phyloP scores from a whole-genome alignment of 169 alveolate genomes.

The Plasmodium vinckei region DNA sequence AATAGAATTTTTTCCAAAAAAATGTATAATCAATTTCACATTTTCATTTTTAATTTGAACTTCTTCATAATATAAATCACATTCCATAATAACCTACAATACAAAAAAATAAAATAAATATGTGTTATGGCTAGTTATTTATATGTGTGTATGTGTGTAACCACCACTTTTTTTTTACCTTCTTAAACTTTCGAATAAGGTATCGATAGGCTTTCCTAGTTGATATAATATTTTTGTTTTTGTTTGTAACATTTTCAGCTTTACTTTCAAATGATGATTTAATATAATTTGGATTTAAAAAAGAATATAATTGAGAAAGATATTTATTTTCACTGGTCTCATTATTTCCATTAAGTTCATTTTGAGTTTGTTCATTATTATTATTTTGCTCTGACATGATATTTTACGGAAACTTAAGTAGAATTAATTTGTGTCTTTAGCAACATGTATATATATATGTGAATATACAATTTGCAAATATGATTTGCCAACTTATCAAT shows the following conservation, averaged over 20 bases:
- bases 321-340: conserved; percentile 66
- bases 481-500: too few species aligned
- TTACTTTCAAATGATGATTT: conserved; percentile 38
- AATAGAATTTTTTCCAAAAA: conserved; percentile 62
- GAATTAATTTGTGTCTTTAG: too few species aligned
- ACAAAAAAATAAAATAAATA: not conserved
- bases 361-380: conserved; percentile 35
- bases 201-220: conserved; percentile 42
- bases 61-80: conserved; percentile 65
- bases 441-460: too few species aligned
- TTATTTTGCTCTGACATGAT: conserved; percentile 65
- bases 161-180: conserved; percentile 1
- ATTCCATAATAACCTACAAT: conserved; percentile 53
- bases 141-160: not conserved
- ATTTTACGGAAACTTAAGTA: not conserved
- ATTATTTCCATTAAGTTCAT: conserved; percentile 58
- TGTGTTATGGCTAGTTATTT: not conserved
- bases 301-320: conserved; percentile 66
- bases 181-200: conserved; percentile 48
- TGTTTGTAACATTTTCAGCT: conserved; percentile 33
- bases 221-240: conserved; percentile 40
- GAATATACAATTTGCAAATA: too few species aligned
- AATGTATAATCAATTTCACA: conserved; percentile 44
- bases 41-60: conserved; percentile 66
- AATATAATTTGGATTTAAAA: conserved; percentile 68